These are phyloP conservation scores for Phlegmacium glaucopus DNA, from an alignment of 768 basidiomycete species.

Conservation along the genomic window DNA sequence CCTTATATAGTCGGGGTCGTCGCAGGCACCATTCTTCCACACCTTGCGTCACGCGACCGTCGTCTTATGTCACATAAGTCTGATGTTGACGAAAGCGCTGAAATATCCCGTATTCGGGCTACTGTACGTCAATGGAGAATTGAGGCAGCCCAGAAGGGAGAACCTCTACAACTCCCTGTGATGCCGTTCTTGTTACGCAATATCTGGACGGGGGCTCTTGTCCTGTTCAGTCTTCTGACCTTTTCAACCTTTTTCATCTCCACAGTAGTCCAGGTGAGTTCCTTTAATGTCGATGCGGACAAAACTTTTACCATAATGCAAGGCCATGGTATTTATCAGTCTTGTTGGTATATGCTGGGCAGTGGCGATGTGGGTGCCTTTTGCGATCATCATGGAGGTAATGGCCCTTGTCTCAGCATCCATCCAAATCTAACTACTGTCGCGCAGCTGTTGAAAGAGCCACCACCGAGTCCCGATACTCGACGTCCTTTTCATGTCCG, in stretches of 20 bases:
- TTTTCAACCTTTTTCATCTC: slow-evolving; percentile 85
- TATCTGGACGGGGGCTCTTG: slow-evolving; percentile 87
- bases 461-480: slow-evolving; percentile 34
- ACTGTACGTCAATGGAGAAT: slow-evolving; percentile 81
- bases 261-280: slow-evolving; percentile 64
- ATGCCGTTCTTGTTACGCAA: slow-evolving; percentile 92
- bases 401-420: slow-evolving; percentile 12
- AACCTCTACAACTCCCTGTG: slow-evolving; percentile 73
- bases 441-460: slow-evolving; percentile 69
- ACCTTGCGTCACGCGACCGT: slow-evolving; percentile 77
- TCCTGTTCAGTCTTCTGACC: slow-evolving; percentile 77
- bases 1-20: slow-evolving; percentile 67
- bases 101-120: slow-evolving; percentile 63
- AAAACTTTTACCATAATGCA: no score
- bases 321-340: slow-evolving; percentile 81
- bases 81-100: slow-evolving; percentile 74
- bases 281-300: not conserved
- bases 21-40: slow-evolving; percentile 79
- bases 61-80: slow-evolving; percentile 70
- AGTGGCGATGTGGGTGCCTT: slow-evolving; percentile 97
- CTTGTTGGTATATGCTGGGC: slow-evolving; percentile 95
- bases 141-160: slow-evolving; percentile 75
- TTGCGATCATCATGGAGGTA: slow-evolving; percentile 97
- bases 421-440: not conserved
- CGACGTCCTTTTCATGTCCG: slow-evolving; percentile 50